Evolutionary conservation across 2,329 filamentous ascomycete genomes (phyloP), one percentile per base, ranked within the genome.

Genomic region (Penicillium corylophilum): DNA sequence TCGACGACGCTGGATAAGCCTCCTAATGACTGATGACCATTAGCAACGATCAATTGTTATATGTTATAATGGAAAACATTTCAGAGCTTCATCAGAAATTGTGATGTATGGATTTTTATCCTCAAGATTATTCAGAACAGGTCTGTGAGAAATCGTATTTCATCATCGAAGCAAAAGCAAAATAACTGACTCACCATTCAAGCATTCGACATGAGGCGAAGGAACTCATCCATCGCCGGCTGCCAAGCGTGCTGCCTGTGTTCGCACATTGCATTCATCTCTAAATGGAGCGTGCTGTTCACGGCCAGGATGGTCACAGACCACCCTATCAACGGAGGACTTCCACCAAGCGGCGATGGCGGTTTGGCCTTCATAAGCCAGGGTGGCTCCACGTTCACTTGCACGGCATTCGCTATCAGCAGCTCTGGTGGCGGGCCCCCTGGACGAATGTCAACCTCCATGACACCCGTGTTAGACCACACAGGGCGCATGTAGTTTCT

Each of bases 161-260:
- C 80, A 81, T 81, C 79, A 82, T 77, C 65, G 55, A 55, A 57
- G 58, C 40, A 20, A 33, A 38, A 45, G 22, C 31, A 47, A 18
- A n/a, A 39, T n/a, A 28, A 29, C 47, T 5, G 23, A 26, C 12
- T 31, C 35, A 23, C 48, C 44, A 46, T 46, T 54, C 41, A 64
- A 29, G 26, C 44, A 48, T 40, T 44, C 26, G 45, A 44, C 15
- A 46, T 46, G 47, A 50, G 81, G 64, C 85, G 85, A 71, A 95
- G 91, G 75, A 93, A 95, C 0, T 81, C 80, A 42, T 89, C 84
- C 62, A 96, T 81, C 16, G 82, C 89, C 64, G 81, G 85, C 69
- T 96, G 91, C 44, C 79, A 84, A 13, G 82, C 79, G 67, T 95
- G 90, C 64, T 89, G 85, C 53, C 80, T 79, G 28, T 87, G 80